Conservation (phyloP, 768 basidiomycete genomes). For the Coprinopsis cinerea region DNA sequence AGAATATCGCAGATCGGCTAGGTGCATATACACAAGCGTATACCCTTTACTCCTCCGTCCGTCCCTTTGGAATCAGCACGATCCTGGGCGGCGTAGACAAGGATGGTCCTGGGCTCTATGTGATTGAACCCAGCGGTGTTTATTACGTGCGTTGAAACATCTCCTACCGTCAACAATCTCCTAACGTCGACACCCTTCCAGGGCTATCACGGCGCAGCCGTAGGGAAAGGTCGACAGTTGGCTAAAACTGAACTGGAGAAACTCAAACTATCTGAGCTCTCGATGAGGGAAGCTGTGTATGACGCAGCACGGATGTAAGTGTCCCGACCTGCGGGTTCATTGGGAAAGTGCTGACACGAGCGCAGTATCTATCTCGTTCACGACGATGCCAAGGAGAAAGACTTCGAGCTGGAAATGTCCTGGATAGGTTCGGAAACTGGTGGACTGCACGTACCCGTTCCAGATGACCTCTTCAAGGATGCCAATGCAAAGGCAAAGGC, state of each 20-base stretch:
- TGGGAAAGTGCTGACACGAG: background rate
- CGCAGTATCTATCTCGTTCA: constrained; percentile 93
- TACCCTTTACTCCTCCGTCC: constrained; percentile 95
- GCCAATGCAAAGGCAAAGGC: constrained; percentile 87
- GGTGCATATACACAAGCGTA: constrained; percentile 91
- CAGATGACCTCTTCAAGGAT: constrained; percentile 75
- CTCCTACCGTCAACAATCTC: background rate
- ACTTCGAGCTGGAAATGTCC: constrained; percentile 96
- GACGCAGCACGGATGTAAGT: constrained; percentile 95
- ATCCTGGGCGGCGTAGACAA: constrained; percentile 89
- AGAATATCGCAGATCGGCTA: constrained; percentile 62
- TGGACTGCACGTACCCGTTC: constrained; percentile 75
- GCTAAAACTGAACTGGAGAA: constrained; percentile 99
- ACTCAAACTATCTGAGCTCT: constrained; percentile 76
- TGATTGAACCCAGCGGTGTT: constrained; percentile 93
- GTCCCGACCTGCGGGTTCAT: background rate
- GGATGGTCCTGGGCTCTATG: constrained; percentile 77
- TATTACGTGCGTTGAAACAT: constrained; percentile 57
- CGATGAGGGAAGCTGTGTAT: constrained; percentile 77
- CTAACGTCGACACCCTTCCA: constrained; percentile 23
- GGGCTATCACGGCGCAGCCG: constrained; percentile 96
- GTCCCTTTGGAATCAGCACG: constrained; percentile 94
- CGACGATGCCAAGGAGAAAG: constrained; percentile 97
- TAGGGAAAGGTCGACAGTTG: constrained; percentile 95
- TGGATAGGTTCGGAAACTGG: constrained; percentile 90